phyloP scores from a whole-genome alignment of 768 basidiomycete species.

The Mycena rebaudengoi region DNA sequence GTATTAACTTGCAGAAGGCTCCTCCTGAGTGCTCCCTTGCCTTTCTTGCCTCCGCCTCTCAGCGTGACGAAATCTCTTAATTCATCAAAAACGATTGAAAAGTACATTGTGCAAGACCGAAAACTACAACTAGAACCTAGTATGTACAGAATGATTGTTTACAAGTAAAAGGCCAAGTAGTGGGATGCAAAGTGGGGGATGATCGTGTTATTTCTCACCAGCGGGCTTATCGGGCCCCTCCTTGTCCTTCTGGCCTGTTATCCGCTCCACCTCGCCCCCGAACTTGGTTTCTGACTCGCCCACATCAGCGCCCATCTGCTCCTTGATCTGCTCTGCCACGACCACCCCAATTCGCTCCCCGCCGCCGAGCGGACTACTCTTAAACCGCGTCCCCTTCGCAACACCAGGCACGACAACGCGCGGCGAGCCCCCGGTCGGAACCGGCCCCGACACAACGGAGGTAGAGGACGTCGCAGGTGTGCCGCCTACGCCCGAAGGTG shows the following conservation, averaged over 20 bases:
- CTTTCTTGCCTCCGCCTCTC: too few relatives aligned
- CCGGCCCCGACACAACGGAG: conserved; percentile 3
- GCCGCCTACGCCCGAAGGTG: conserved; percentile 13
- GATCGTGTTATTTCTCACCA: conserved; percentile 6
- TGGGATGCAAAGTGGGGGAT: too few relatives aligned
- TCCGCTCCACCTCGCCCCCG: conserved; percentile 37
- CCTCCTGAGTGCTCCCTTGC: too few relatives aligned
- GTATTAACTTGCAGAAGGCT: too few relatives aligned
- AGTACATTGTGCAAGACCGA: too few relatives aligned
- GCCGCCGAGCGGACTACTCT: conserved; percentile 74
- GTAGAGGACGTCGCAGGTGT: conserved; percentile 4
- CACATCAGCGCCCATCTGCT: conserved; percentile 31
- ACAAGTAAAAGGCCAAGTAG: too few relatives aligned
- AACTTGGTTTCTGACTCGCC: conserved; percentile 16
- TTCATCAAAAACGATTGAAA: too few relatives aligned
- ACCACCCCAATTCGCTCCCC: conserved; percentile 52
- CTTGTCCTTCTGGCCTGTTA: conserved; percentile 45
- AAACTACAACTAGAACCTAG: not conserved
- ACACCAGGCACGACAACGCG: conserved; percentile 16
- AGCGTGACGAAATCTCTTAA: too few relatives aligned
- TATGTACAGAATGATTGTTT: not conserved
- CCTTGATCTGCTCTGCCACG: conserved; percentile 59
- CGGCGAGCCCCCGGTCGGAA: conserved; percentile 19
- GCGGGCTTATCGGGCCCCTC: conserved; percentile 42
- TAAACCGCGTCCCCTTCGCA: conserved; percentile 68